phyloP scores from a whole-genome alignment of 768 basidiomycete genomes.

The Collybia sp. region DNA sequence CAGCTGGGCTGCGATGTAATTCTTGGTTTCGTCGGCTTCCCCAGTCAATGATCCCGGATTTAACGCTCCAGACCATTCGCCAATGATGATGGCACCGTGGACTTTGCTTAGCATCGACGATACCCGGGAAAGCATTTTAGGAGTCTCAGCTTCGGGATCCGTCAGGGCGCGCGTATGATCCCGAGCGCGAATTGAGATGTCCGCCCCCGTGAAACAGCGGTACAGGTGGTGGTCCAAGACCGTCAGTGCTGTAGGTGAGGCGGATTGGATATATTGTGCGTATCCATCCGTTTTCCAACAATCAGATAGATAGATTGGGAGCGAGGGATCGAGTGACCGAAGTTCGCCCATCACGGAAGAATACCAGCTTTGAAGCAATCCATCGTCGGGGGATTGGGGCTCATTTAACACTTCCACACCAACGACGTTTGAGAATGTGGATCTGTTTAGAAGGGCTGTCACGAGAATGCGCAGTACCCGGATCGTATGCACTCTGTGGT shows the following conservation, averaged over 20 bases:
- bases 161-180: constrained; percentile 48
- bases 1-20: constrained; percentile 61
- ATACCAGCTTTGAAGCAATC: constrained; percentile 61
- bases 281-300: constrained; percentile 72
- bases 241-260: constrained; percentile 27
- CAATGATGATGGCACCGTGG: constrained; percentile 52
- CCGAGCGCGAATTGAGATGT: constrained; percentile 46
- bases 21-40: constrained; percentile 28
- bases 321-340: constrained; percentile 40
- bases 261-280: constrained; percentile 42
- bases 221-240: constrained; percentile 83
- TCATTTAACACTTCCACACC: constrained; percentile 62
- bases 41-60: constrained; percentile 54
- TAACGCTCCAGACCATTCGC: constrained; percentile 77
- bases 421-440: constrained; percentile 44
- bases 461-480: constrained; percentile 43
- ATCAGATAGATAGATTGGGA: constrained; percentile 74
- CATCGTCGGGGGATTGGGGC: constrained; percentile 45
- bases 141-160: constrained; percentile 32
- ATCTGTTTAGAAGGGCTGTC: constrained; percentile 17
- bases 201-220: constrained; percentile 66
- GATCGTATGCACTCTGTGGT: constrained; percentile 42
- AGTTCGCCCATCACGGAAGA: constrained; percentile 46
- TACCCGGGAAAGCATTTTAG: constrained; percentile 29
- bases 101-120: constrained; percentile 26